Base-by-base conservation (phyloP, 179 eudicot genomes). In the Spergularia azorica region DNA sequence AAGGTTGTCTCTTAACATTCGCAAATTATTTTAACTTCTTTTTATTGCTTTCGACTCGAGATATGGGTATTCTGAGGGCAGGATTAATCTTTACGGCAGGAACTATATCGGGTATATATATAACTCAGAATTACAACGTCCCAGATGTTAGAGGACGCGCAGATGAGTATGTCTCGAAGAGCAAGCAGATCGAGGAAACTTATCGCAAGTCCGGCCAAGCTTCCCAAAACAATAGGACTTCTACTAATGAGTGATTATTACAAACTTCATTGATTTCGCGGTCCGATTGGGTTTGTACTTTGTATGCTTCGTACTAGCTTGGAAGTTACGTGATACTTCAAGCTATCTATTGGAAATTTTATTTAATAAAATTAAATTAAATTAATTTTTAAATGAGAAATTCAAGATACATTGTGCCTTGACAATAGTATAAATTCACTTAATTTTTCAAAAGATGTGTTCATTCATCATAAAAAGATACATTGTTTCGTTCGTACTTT, bases 41-140 rank as follows among this genome's bases (percentile, higher is more conserved):
- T 59, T 18, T 59, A 1, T 6, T 9, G 21, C 18, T 14, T 7
- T 7, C 41, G 17, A 18, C 7, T 16, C 36, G 15, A 18, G 9
- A 67, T 21, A 81, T 83, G 87, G 89, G 83, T 51, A 15, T 86
- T 2, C 60, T 79, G 15, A 36, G 68, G 71, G 65, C 60, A n/a
- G 77, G 61, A 0, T 77, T 81, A 18, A 51, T 77, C n/a, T 83
- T 84, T 58, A 55, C 72, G 62, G 3, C 83, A 55, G 89, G 87
- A 50, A 50, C 82, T 3, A 5, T 77, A 4, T 77, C 73, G 43
- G 89, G 89, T 21, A 67, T 80, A 6, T 84, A 82, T 58, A 3
- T 80, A n/a, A 71, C 84, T 12, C 87, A 82, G 18, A 76, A 71
- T 20, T 82, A 78, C 83, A 78, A 67, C 4, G 79, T 84, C 0